These are phyloP conservation scores for Phoenix dactylifera DNA, from an alignment of 176 grass and related monocot species.

Conservation along the genomic window DNA sequence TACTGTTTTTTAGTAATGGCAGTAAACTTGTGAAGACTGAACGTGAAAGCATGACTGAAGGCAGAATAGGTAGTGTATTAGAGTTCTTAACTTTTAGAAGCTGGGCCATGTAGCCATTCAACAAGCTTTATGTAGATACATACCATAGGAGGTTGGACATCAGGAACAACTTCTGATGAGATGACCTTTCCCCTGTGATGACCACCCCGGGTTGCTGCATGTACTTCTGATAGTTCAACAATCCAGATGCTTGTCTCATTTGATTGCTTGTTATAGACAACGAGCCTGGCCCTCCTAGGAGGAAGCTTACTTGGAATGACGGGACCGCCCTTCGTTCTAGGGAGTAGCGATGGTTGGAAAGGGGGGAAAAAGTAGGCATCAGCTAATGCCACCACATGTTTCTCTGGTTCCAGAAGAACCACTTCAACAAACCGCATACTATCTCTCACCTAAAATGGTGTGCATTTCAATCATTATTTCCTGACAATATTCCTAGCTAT, in stretches of 20 bases:
- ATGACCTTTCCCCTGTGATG: conserved; percentile 96
- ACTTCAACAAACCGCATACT: conserved; percentile 98
- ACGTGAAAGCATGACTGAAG: too few species aligned
- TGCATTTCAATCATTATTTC: conserved; percentile 10
- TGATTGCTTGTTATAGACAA: conserved; percentile 88
- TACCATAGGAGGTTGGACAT: conserved; percentile 99
- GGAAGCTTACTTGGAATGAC: conserved; percentile 90
- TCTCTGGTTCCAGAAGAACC: conserved; percentile 93
- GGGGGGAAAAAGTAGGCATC: conserved; percentile 99
- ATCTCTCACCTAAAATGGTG: conserved; percentile 53
- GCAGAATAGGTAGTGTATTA: too few species aligned
- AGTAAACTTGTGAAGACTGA: too few species aligned
- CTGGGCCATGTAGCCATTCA: too few species aligned
- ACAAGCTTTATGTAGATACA: conserved; percentile 3
- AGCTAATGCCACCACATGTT: conserved; percentile 89
- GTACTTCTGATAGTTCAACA: conserved; percentile 92
- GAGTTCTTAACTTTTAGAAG: too few species aligned
- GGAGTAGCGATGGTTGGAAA: conserved; percentile 92
- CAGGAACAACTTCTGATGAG: conserved; percentile 68
- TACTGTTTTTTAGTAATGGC: too few species aligned
- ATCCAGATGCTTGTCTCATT: conserved; percentile 97
- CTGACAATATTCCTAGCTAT: conserved; percentile 1
- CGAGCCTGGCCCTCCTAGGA: conserved; percentile 74
- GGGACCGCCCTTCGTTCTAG: conserved; percentile 79
- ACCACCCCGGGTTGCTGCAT: conserved; percentile 92